These are phyloP conservation scores for Aspergillus proliferans DNA, from an alignment of 2,329 filamentous ascomycete genomes.

Conservation along the genomic window DNA sequence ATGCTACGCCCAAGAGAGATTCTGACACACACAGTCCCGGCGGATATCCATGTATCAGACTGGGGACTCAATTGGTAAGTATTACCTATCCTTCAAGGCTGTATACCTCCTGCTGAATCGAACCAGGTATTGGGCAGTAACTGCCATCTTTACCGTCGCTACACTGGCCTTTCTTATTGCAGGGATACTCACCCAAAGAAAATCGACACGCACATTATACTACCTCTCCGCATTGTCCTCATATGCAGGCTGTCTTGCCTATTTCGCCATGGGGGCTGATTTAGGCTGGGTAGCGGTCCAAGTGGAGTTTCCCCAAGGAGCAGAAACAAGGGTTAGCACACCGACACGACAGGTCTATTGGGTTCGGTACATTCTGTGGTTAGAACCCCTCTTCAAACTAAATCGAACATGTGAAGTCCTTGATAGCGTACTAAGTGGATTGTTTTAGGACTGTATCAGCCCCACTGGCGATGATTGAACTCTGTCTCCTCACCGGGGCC, in stretches of 20 bases:
- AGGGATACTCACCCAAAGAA: neutral
- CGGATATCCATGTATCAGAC: no score
- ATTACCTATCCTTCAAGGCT: no score
- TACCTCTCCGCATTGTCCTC: neutral
- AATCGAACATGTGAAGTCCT: neutral
- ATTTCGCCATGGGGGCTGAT: neutral
- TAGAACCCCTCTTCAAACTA: neutral
- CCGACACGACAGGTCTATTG: neutral
- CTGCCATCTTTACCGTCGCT: neutral
- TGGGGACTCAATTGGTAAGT: no score
- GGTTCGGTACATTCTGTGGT: neutral
- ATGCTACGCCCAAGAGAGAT: no score
- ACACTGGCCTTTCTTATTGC: neutral
- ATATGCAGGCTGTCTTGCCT: neutral
- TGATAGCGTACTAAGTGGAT: neutral
- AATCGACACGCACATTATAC: neutral
- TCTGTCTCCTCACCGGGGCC: neutral
- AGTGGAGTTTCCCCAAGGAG: neutral
- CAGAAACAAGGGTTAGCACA: neutral
- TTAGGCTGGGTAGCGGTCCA: neutral
- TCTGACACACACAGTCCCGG: no score
- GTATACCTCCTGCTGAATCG: no score
- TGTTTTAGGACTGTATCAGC: neutral
- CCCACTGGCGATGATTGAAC: neutral
- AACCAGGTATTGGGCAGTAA: neutral